phyloP scores from a whole-genome alignment of 768 basidiomycete genomes.

The Amanita muscaria region DNA sequence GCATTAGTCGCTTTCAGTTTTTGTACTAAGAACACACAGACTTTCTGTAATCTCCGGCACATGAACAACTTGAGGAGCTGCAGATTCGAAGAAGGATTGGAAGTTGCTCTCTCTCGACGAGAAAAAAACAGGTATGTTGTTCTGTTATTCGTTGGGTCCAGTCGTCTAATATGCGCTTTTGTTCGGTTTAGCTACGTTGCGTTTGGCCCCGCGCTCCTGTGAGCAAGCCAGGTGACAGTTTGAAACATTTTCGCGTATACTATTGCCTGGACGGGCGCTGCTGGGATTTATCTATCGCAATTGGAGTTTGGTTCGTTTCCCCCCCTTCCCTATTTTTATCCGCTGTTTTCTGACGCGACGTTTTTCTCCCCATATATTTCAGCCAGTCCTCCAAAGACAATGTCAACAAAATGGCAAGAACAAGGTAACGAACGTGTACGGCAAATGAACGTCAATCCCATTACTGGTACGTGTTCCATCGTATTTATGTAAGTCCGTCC shows the following conservation, averaged over 20 bases:
- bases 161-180: slow-evolving; percentile 6
- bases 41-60: too few relatives aligned
- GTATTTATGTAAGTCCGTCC: too few relatives aligned
- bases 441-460: slow-evolving; percentile 84
- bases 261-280: slow-evolving; percentile 47
- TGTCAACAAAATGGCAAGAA: slow-evolving; percentile 92
- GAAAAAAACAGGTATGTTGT: slow-evolving; percentile 92
- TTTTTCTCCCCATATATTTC: slow-evolving; percentile 55
- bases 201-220: slow-evolving; percentile 87
- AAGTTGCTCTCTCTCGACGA: slow-evolving; percentile 81
- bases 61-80: slow-evolving; percentile 81
- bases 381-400: slow-evolving; percentile 69
- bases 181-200: slow-evolving; percentile 72
- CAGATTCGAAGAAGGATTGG: slow-evolving; percentile 99
- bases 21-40: too few relatives aligned
- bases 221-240: slow-evolving; percentile 58
- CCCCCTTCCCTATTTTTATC: slow-evolving; percentile 2
- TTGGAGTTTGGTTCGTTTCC: slow-evolving; percentile 50
- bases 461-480: slow-evolving; percentile 69
- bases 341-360: neutral
- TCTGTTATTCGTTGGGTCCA: slow-evolving; percentile 6
- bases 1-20: too few relatives aligned
- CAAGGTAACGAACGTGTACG: slow-evolving; percentile 74
- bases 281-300: slow-evolving; percentile 42
- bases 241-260: slow-evolving; percentile 64